Evolutionary conservation across 2,329 filamentous ascomycete species (phyloP), one percentile per base, ranked within the genome.

Genomic region (Phaeoacremonium minimum): DNA sequence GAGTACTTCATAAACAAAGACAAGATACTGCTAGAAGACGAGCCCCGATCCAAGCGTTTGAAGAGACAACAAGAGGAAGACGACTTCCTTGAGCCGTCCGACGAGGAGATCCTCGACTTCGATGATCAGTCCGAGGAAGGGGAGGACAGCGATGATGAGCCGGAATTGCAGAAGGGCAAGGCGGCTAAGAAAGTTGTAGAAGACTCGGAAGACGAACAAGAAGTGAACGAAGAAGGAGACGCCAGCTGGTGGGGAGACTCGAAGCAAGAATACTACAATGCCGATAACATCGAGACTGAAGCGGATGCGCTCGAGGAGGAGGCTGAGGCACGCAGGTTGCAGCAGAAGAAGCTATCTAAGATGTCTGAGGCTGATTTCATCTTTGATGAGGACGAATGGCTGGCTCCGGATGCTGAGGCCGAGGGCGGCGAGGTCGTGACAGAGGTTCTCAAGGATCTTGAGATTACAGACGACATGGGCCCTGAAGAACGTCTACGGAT

Each of bases 331-430:
- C 82, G 84, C 58, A 75, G 88, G 43, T 63, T 98, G 42, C 91
- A 97, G 59, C 82, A 89, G 62, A 96, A 95, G 71, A 91, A 93
- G 56, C 63, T 97, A 16, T 75, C 88, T 48, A 83, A 85, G 47
- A 93, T 98, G 86, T 78, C 80, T 6, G 90, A 94, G 48, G 85
- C 85, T 28, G 93, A 98, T 56, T 98, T 96, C 54, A 83, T 88
- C 7, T 94, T 97, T 46, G 89, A 97, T 50, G 87, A 94, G 53
- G 75, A 80, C 29, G 89, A 94, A 48, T 97, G 91, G 93, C 58
- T 83, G 26, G 78, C 75, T 17, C 66, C 71, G 13, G 73, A 71
- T 4, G 69, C 68, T 13, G 67, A 70, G 15, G 66, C 66, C 2
- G 67, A 69, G 2, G 67, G 69, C 40, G 69, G 65, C 46, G 76